These are phyloP conservation scores for Amanita subjunquillea DNA, from an alignment of 768 basidiomycete genomes.

Conservation along the genomic window DNA sequence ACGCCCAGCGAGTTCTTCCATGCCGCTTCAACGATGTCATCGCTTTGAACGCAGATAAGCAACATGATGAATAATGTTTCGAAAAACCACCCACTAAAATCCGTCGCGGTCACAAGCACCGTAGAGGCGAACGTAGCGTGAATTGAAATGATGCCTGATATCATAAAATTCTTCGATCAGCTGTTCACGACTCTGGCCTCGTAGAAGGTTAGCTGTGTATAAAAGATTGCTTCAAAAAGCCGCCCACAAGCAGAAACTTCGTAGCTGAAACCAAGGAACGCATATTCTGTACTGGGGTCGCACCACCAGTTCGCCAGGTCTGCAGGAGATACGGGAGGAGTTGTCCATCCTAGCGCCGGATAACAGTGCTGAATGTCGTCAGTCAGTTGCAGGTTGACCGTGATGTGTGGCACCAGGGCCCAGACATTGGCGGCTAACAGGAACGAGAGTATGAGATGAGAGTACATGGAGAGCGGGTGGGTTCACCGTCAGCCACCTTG, in stretches of 20 bases:
- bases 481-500: not conserved
- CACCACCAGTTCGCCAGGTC: slow-evolving; percentile 41
- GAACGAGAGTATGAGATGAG: not conserved
- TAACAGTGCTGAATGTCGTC: slow-evolving; percentile 13
- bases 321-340: slow-evolving; percentile 30
- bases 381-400: not conserved
- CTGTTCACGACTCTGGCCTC: slow-evolving; percentile 37
- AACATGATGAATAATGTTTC: not conserved
- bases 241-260: slow-evolving; percentile 46
- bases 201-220: not conserved
- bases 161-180: slow-evolving; percentile 40
- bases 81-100: slow-evolving; percentile 20
- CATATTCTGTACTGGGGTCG: slow-evolving; percentile 40
- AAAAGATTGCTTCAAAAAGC: not conserved
- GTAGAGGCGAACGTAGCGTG: slow-evolving; percentile 43
- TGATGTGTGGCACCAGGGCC: not conserved
- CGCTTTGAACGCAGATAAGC: slow-evolving; percentile 11
- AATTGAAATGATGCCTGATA: slow-evolving; percentile 38
- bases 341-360: slow-evolving; percentile 30
- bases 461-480: not conserved
- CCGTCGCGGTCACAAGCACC: slow-evolving; percentile 24
- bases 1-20: slow-evolving; percentile 41
- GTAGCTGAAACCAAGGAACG: slow-evolving; percentile 58
- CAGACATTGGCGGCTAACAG: not conserved
- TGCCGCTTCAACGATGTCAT: slow-evolving; percentile 46